Percentiles rank a stretch among this genome's conserved stretches.
phyloP scores from a whole-genome alignment of 805 yeast species.

The Priceomyces fermenticarens region DNA sequence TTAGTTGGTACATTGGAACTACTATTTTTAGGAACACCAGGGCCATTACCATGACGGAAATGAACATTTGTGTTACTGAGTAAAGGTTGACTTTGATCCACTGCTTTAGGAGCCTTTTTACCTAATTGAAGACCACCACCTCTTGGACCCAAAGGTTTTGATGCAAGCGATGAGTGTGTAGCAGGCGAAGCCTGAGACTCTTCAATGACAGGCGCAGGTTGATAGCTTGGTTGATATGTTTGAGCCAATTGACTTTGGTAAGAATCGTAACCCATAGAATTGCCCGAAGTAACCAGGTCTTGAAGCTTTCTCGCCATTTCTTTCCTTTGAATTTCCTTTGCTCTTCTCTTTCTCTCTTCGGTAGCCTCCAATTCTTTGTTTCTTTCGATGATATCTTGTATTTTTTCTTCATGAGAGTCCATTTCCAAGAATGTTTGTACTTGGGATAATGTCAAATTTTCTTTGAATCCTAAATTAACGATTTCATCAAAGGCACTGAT shows the following conservation, averaged over 20 bases:
- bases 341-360: conserved; percentile 94
- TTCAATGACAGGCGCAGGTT: conserved; percentile 24
- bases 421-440: conserved; percentile 87
- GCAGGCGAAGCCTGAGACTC: conserved; percentile 6
- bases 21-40: not conserved
- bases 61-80: conserved; percentile 30
- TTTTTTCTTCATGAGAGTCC: conserved; percentile 98
- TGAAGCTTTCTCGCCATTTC: conserved; percentile 66
- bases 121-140: conserved; percentile 76
- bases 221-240: conserved; percentile 28
- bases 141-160: conserved; percentile 29
- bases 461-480: conserved; percentile 84
- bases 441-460: conserved; percentile 76
- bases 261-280: conserved; percentile 19
- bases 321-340: conserved; percentile 81
- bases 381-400: conserved; percentile 95
- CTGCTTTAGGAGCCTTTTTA: conserved; percentile 39
- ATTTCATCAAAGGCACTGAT: conserved; percentile 93
- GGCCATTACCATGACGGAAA: conserved; percentile 24
- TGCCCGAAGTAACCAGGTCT: conserved; percentile 41
- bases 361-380: conserved; percentile 96
- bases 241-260: conserved; percentile 14
- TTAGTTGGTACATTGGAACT: conserved; percentile 9
- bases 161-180: conserved; percentile 7
- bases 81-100: conserved; percentile 27